These are phyloP conservation scores for Uncinocarpus reesii DNA, from an alignment of 2,329 filamentous ascomycete genomes.

Conservation along the genomic window DNA sequence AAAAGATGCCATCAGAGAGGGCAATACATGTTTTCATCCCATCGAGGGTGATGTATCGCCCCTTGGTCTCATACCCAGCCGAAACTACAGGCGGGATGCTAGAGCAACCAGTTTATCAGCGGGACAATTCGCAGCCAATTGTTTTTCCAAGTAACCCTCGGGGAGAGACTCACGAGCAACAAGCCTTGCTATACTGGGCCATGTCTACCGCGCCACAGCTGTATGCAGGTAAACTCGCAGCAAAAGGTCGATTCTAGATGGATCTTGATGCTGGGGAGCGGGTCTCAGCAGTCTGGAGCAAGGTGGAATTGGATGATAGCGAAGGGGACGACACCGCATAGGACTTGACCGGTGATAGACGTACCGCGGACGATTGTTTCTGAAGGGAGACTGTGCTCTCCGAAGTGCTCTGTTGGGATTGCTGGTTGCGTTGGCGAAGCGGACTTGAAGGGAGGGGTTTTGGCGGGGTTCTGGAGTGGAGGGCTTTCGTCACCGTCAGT, in stretches of 20 bases:
- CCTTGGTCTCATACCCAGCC: slow-evolving; percentile 46
- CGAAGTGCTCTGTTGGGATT: no score
- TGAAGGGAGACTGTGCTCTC: no score
- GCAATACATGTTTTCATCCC: slow-evolving; percentile 51
- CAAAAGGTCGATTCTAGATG: not conserved
- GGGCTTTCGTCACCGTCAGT: not conserved
- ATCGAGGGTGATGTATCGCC: slow-evolving; percentile 49
- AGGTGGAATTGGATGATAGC: not conserved
- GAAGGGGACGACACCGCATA: no score
- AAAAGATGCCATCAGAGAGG: not conserved
- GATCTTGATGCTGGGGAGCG: not conserved
- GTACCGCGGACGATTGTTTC: no score
- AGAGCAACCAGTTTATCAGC: not conserved
- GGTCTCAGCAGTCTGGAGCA: slow-evolving; percentile 1
- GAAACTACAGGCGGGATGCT: slow-evolving; percentile 36
- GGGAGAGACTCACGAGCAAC: slow-evolving; percentile 33
- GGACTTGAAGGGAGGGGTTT: no score
- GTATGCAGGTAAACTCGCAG: not conserved
- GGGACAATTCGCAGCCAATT: not conserved
- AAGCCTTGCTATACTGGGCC: slow-evolving; percentile 37
- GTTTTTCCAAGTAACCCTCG: not conserved
- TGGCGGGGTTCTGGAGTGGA: not conserved
- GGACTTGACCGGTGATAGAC: not conserved
- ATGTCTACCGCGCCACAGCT: slow-evolving; percentile 19
- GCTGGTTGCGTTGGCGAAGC: no score